These are phyloP conservation scores for Phalaenopsis hybrid DNA, from an alignment of 116 monocot species.

Conservation along the genomic window DNA sequence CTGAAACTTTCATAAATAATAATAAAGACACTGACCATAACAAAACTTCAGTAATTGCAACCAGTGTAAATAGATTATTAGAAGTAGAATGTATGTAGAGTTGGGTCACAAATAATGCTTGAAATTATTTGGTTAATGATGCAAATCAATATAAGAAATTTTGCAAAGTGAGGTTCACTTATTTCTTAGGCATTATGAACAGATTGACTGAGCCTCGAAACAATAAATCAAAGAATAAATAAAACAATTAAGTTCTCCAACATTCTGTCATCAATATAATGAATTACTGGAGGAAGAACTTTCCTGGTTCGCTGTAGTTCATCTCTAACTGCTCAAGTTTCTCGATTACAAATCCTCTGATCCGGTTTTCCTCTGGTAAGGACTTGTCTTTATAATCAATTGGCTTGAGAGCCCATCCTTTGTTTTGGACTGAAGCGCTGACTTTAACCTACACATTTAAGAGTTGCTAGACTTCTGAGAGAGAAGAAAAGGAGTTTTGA, in stretches of 20 bases:
- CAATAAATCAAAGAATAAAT: not conserved
- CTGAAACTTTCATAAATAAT: no score
- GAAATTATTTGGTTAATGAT: not conserved
- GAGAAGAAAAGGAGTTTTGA: not conserved
- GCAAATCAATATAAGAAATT: not conserved
- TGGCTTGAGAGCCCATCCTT: constrained; percentile 62
- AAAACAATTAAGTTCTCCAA: not conserved
- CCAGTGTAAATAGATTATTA: no score
- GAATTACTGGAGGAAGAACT: constrained; percentile 20
- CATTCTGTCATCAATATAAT: not conserved
- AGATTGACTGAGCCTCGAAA: not conserved
- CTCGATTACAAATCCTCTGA: constrained; percentile 63
- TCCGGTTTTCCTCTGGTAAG: constrained; percentile 56
- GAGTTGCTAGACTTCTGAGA: not conserved
- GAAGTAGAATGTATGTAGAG: no score
- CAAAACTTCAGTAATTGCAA: no score
- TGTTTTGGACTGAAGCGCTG: constrained; percentile 55
- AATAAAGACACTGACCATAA: no score
- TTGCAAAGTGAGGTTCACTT: not conserved
- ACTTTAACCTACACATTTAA: constrained; percentile 49
- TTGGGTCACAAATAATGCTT: not conserved
- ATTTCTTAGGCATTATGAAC: not conserved
- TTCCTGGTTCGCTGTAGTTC: constrained; percentile 43
- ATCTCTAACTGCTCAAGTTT: constrained; percentile 59
- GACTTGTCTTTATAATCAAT: constrained; percentile 68